phyloP scores from a whole-genome alignment of 2,329 filamentous ascomycete genomes.

The Diaporthe ampelina region DNA sequence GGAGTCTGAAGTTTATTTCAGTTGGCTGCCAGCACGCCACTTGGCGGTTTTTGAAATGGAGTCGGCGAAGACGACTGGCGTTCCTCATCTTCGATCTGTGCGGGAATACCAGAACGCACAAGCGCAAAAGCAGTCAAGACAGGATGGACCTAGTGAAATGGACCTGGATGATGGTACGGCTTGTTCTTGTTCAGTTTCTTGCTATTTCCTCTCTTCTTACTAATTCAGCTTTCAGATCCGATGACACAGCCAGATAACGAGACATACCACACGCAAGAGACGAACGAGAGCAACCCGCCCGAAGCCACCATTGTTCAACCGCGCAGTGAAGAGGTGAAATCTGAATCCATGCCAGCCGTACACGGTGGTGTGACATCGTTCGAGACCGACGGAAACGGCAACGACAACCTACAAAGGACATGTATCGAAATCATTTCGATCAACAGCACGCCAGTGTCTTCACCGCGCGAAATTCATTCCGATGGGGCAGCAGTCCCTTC shows the following conservation, averaged over 20 bases:
- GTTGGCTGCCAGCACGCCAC: background rate
- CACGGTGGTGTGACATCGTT: background rate
- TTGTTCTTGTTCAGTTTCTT: conserved; percentile 13
- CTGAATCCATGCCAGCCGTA: background rate
- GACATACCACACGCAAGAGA: background rate
- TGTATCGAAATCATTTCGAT: conserved; percentile 12
- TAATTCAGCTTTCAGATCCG: background rate
- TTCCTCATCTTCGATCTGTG: conserved; percentile 7
- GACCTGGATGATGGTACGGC: background rate
- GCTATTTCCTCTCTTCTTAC: background rate
- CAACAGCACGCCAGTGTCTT: background rate
- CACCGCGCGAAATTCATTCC: background rate
- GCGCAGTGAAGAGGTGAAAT: background rate
- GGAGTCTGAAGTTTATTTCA: no score
- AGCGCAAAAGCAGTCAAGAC: background rate
- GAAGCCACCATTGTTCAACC: background rate
- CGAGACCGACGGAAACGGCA: background rate
- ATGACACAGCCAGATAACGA: background rate
- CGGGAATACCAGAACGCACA: background rate
- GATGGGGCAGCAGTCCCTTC: background rate
- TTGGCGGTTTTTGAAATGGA: conserved; percentile 4
- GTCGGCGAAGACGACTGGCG: background rate
- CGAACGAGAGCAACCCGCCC: background rate
- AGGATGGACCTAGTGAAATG: background rate
- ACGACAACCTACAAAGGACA: background rate